phyloP scores from a whole-genome alignment of 768 basidiomycete species.

The Kwoniella sp. region DNA sequence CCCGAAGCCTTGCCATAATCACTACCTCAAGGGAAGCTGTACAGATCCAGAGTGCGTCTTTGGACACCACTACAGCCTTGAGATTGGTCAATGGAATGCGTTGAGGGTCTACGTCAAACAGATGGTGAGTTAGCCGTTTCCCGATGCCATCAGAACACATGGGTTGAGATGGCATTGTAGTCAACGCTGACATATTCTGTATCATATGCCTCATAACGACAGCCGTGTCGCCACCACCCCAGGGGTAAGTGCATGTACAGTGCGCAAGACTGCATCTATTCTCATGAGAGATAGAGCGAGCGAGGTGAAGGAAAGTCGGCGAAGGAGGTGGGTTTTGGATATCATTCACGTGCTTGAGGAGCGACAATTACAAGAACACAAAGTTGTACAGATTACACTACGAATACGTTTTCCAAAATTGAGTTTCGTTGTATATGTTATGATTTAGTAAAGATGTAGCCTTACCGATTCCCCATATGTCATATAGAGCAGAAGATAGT shows the following conservation, averaged over 20 bases:
- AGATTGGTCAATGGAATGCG: neutral
- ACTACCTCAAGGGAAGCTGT: conserved; percentile 16
- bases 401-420: too few species aligned
- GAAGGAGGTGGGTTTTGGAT: too few species aligned
- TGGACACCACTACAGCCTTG: neutral
- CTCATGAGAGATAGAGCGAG: neutral
- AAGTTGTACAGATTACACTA: too few species aligned
- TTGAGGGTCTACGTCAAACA: conserved; percentile 7
- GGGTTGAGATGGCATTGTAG: neutral
- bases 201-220: neutral
- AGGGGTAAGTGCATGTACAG: neutral
- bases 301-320: neutral
- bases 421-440: too few species aligned
- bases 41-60: neutral
- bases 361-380: too few species aligned
- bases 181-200: neutral
- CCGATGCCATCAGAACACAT: too few species aligned
- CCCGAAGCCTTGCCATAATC: conserved; percentile 12
- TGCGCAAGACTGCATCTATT: conserved; percentile 12
- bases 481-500: too few species aligned
- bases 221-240: conserved; percentile 4
- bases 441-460: too few species aligned
- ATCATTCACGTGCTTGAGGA: too few species aligned
- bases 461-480: too few species aligned
- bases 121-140: conserved; percentile 3